Base-by-base conservation (phyloP, 495 filamentous ascomycete species). In the Penicillium longicatenatum region DNA sequence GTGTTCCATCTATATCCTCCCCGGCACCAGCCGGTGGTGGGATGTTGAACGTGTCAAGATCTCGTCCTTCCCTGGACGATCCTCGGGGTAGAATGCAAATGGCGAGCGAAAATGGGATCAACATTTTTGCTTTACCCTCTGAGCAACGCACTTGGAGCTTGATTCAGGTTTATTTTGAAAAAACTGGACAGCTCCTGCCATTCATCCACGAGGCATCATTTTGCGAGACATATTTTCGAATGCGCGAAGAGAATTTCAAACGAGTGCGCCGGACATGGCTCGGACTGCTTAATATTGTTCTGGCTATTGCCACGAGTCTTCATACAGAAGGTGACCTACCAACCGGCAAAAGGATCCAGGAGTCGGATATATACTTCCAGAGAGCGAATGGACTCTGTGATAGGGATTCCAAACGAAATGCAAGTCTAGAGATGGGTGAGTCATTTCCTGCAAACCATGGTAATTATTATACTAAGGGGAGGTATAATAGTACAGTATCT, bases 171-270 rank as follows among this genome's bases (percentile, higher is more conserved):
- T 76, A 76, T 39, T 76, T 77, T 26, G 59, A 68, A 24, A 70
- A 75, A 33, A 75, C 74, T 3, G 75, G 75, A 8, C 66, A 72
- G 21, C 63, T 76, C 0, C 66, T 75, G 31, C 74, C 74, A 12
- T 77, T 69, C 48, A 62, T 77, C 7, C 67, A 77, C 46, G 67
- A 73, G 46, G 58, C 61, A 1, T 67, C 67, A 42, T 75, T 77
- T 48, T 55, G 71, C 8, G 68, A 72, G 48, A 74, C 70, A 6
- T 76, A 73, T 50, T 60, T 66, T 22, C 59, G 60, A n/a, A 74
- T 71, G 46, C 50, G 60, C 14, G 50, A 55, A 22, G 61, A 69
- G 9, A 62, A 63, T 8, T 74, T 75, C 51, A 63, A 41, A 6
- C 68, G 67, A 49, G 69, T 76, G 2, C 63, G 74, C 9, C 55